These are phyloP conservation scores for Pisolithus microcarpus DNA, from an alignment of 768 basidiomycete genomes.

Conservation along the genomic window DNA sequence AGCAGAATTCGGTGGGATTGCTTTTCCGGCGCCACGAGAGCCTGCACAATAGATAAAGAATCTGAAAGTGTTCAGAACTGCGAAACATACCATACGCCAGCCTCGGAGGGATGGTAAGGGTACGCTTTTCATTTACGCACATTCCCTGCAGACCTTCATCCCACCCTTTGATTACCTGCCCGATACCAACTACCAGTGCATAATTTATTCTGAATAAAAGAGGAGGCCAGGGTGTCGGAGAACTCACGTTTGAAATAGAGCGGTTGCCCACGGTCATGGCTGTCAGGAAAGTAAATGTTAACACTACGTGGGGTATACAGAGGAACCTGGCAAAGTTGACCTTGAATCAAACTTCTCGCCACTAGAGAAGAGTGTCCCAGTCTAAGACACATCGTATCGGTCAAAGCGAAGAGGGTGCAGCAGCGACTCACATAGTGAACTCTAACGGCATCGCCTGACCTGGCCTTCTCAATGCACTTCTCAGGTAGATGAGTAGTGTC, in stretches of 20 bases:
- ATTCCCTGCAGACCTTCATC: slow-evolving; percentile 77
- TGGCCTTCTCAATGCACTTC: slow-evolving; percentile 47
- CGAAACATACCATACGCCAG: slow-evolving; percentile 72
- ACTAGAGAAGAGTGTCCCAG: slow-evolving; percentile 68
- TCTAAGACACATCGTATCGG: slow-evolving; percentile 35
- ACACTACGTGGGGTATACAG: neutral
- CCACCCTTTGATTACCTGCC: slow-evolving; percentile 84
- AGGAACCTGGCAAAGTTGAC: slow-evolving; percentile 25
- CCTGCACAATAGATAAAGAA: slow-evolving; percentile 36
- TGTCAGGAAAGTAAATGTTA: slow-evolving; percentile 18
- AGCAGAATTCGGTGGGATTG: slow-evolving; percentile 75
- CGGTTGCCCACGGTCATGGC: slow-evolving; percentile 66
- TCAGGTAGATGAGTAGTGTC: slow-evolving; percentile 56
- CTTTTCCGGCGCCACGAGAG: slow-evolving; percentile 60
- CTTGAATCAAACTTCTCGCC: slow-evolving; percentile 91
- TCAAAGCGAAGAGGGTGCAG: neutral
- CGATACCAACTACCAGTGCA: slow-evolving; percentile 52
- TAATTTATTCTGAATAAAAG: slow-evolving; percentile 1
- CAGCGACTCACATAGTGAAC: slow-evolving; percentile 68
- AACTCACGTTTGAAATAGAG: slow-evolving; percentile 72
- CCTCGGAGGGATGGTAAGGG: slow-evolving; percentile 73
- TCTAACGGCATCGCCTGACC: slow-evolving; percentile 54
- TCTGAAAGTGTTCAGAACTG: neutral
- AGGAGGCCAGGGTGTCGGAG: neutral
- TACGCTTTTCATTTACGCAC: slow-evolving; percentile 85